phyloP scores from a whole-genome alignment of 78 protist species.

The Thecamonas trahens region DNA sequence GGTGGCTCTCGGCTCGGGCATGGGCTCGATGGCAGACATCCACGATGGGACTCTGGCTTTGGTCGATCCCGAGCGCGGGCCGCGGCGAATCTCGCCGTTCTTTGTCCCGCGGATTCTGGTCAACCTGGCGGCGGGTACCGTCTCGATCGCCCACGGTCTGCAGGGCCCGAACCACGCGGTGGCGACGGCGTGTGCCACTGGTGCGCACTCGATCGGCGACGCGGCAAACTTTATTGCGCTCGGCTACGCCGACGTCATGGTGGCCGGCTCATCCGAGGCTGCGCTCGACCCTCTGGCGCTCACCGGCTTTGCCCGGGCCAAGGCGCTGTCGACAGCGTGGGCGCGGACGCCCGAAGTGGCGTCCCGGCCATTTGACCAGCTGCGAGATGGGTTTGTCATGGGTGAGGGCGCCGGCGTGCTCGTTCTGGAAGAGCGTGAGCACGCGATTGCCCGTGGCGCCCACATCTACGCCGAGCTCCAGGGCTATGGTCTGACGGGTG shows the following conservation, averaged over 20 bases:
- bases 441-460: slow-evolving; percentile 56
- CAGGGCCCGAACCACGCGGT: slow-evolving; percentile 80
- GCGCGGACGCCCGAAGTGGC: slow-evolving; percentile 65
- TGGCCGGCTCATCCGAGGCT: slow-evolving; percentile 89
- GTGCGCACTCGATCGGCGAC: slow-evolving; percentile 87
- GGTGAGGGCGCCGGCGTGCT: slow-evolving; percentile 88
- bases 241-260: slow-evolving; percentile 83
- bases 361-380: slow-evolving; percentile 75
- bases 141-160: slow-evolving; percentile 45
- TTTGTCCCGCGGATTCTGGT: slow-evolving; percentile 81
- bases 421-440: slow-evolving; percentile 42
- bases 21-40: slow-evolving; percentile 67
- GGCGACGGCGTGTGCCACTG: slow-evolving; percentile 93
- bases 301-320: slow-evolving; percentile 74
- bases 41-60: neutral
- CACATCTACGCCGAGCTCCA: slow-evolving; percentile 69
- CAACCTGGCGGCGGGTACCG: slow-evolving; percentile 80
- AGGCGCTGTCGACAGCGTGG: slow-evolving; percentile 69
- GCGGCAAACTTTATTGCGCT: slow-evolving; percentile 40
- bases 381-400: slow-evolving; percentile 89
- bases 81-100: slow-evolving; percentile 62
- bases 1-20: slow-evolving; percentile 79
- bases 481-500: slow-evolving; percentile 55
- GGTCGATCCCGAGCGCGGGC: neutral
- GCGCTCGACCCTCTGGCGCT: slow-evolving; percentile 67